phyloP scores from a whole-genome alignment of 1,139 yeast species.

The Yamadazyma spencermartinsiae region DNA sequence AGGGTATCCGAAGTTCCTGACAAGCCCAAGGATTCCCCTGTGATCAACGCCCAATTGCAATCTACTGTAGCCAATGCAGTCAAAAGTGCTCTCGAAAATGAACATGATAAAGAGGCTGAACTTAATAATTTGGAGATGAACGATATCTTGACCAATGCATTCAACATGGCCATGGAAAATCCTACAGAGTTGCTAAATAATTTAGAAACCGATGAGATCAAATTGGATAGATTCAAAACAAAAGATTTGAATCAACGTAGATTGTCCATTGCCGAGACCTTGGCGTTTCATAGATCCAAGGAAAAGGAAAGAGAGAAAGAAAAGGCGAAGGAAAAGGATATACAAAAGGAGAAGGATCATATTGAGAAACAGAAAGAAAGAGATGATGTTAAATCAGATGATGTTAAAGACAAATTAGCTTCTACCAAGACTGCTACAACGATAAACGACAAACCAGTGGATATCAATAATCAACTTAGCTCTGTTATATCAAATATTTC shows the following conservation, averaged over 20 bases:
- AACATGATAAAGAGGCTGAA: constrained; percentile 41
- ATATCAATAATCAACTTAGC: constrained; percentile 29
- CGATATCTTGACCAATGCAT: constrained; percentile 71
- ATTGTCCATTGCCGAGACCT: constrained; percentile 63
- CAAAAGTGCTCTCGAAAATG: constrained; percentile 23
- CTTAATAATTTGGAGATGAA: constrained; percentile 56
- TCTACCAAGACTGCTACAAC: no score
- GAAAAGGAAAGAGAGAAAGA: constrained; percentile 19
- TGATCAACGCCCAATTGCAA: constrained; percentile 16
- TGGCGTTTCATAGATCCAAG: constrained; percentile 55
- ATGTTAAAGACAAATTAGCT: no score
- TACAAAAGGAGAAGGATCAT: background rate
- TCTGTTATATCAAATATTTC: constrained; percentile 26
- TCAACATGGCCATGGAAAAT: constrained; percentile 69
- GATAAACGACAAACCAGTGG: constrained; percentile 8
- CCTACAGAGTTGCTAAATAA: constrained; percentile 57
- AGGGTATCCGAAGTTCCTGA: background rate
- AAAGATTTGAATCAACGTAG: constrained; percentile 26
- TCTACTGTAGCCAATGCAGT: constrained; percentile 28
- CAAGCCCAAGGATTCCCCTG: background rate
- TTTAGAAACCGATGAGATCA: constrained; percentile 38
- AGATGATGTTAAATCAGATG: background rate
- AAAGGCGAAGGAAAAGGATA: constrained; percentile 8
- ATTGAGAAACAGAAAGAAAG: background rate
- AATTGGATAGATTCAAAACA: constrained; percentile 6